A percentile compares a stretch with the other conserved stretches of the same genome.
phyloP scores from a whole-genome alignment of 2,329 filamentous ascomycete genomes.

The Fusarium guadeloupense region DNA sequence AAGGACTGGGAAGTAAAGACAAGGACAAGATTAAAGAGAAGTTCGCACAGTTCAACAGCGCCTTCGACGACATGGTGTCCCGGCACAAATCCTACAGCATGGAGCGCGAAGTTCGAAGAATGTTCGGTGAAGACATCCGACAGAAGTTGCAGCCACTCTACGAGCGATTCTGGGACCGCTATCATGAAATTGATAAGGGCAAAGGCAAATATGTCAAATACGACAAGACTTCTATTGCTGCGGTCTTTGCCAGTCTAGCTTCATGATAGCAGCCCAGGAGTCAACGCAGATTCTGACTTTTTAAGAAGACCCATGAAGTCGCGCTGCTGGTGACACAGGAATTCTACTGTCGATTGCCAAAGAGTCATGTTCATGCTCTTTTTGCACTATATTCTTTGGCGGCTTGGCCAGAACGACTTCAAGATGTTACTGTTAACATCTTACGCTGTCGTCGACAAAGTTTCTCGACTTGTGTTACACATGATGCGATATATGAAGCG shows the following conservation, averaged over 20 bases:
- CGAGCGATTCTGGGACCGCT: conserved; percentile 94
- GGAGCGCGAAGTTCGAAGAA: conserved; percentile 87
- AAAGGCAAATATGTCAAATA: conserved; percentile 99
- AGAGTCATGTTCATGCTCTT: neutral
- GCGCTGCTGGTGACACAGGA: neutral
- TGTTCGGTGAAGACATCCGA: conserved; percentile 85
- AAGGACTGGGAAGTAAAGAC: conserved; percentile 85
- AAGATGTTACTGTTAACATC: neutral
- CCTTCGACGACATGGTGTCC: conserved; percentile 87
- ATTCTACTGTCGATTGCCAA: neutral
- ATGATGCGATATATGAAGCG: neutral
- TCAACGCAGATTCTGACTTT: neutral
- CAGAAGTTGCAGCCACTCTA: conserved; percentile 94
- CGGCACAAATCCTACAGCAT: conserved; percentile 86
- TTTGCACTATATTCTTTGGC: neutral
- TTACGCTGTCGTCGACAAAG: neutral
- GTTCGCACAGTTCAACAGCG: conserved; percentile 88
- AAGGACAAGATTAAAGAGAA: conserved; percentile 97
- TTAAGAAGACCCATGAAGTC: neutral
- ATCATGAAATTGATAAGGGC: conserved; percentile 97
- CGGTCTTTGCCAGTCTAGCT: conserved; percentile 64
- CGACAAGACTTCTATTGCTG: conserved; percentile 83
- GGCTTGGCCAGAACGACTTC: neutral
- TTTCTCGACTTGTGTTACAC: neutral
- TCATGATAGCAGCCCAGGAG: conserved; percentile 39